Evolutionary conservation across 2,329 filamentous ascomycete genomes (phyloP).

Genomic region (Monilinia laxa): DNA sequence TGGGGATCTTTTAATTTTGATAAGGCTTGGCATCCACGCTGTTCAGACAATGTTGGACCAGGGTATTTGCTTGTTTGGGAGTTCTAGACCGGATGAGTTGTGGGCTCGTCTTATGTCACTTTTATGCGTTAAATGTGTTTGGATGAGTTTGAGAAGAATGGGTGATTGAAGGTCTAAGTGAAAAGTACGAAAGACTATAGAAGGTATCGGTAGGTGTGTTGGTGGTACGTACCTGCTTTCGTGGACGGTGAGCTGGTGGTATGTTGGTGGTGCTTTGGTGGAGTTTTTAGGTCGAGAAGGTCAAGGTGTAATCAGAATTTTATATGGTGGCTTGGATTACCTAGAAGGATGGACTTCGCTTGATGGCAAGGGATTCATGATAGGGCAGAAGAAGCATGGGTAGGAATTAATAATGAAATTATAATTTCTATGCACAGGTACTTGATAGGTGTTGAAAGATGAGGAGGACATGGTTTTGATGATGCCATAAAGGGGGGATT

Average conservation of each 20-base stretch:
- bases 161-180: background rate
- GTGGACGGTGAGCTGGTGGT: background rate
- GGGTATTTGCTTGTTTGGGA: conserved; percentile 1
- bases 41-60: background rate
- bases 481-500: no score
- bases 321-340: conserved; percentile 8
- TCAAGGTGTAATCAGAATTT: background rate
- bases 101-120: conserved; percentile 7
- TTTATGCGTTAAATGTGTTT: conserved; percentile 4
- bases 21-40: background rate
- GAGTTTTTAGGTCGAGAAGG: background rate
- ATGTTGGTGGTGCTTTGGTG: background rate
- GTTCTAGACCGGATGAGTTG: conserved; percentile 2
- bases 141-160: background rate
- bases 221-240: background rate
- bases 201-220: background rate
- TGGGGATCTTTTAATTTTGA: background rate
- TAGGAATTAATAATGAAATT: no score
- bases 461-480: no score
- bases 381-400: no score
- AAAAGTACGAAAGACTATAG: background rate
- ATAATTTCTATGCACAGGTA: no score
- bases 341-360: no score
- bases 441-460: no score
- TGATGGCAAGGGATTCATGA: no score